Percentiles rank a stretch among this genome's conserved stretches.
phyloP scores from a whole-genome alignment of 139 green algal species.

The Chlamydomonas eustigma region DNA sequence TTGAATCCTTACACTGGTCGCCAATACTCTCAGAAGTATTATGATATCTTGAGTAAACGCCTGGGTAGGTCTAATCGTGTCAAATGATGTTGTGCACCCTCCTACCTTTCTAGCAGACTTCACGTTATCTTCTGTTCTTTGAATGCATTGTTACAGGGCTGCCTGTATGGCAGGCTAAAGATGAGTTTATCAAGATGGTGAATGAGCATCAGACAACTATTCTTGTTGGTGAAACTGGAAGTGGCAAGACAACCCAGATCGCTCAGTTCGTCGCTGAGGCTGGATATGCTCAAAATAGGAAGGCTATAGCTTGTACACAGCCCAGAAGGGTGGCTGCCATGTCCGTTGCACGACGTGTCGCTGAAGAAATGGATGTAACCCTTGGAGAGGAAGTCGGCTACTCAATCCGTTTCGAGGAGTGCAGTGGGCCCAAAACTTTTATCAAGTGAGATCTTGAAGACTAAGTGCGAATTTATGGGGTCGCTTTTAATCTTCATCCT shows the following conservation, averaged over 20 bases:
- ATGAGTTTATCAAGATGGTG: slow-evolving; percentile 92
- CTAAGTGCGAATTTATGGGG: no score
- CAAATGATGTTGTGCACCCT: neutral
- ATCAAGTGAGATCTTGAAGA: slow-evolving; percentile 74
- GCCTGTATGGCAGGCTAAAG: slow-evolving; percentile 94
- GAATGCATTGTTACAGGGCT: slow-evolving; percentile 54
- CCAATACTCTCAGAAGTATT: slow-evolving; percentile 80
- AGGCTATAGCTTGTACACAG: slow-evolving; percentile 81
- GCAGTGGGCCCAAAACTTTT: slow-evolving; percentile 81
- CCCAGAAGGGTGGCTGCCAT: slow-evolving; percentile 94
- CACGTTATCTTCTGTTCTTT: neutral
- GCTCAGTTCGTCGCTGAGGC: slow-evolving; percentile 92
- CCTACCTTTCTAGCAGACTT: neutral
- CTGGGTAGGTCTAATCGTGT: slow-evolving; percentile 46
- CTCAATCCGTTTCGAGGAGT: slow-evolving; percentile 97
- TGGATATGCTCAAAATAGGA: slow-evolving; percentile 68
- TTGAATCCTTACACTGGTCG: slow-evolving; percentile 79
- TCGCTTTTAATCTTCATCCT: no score
- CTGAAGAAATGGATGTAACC: slow-evolving; percentile 87
- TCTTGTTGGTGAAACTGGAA: slow-evolving; percentile 96
- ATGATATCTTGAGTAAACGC: slow-evolving; percentile 89
- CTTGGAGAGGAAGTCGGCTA: slow-evolving; percentile 90
- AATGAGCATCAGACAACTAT: slow-evolving; percentile 89
- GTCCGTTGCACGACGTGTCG: slow-evolving; percentile 93
- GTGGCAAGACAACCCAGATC: slow-evolving; percentile 99